Percentiles rank a stretch among this genome's conserved stretches.
These are phyloP conservation scores for Rheum nobile DNA, from an alignment of 148 eudicot genomes.

Conservation along the genomic window DNA sequence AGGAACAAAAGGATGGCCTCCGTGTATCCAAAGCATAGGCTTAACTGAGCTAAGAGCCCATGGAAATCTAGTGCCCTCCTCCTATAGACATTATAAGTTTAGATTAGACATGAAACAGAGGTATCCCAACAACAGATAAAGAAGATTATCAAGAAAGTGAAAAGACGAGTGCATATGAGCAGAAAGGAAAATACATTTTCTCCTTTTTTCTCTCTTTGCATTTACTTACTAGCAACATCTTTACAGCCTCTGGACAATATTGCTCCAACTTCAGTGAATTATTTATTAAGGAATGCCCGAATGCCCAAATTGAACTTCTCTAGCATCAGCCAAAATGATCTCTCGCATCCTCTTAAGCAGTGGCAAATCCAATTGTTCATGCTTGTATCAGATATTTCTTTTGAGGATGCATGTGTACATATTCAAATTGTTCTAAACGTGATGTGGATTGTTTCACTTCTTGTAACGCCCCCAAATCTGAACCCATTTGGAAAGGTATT, in stretches of 20 bases:
- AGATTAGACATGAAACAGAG: neutral
- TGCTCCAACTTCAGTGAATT: constrained; percentile 34
- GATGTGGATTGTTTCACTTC: no score
- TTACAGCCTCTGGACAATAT: constrained; percentile 45
- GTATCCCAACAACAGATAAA: neutral
- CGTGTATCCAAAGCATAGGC: constrained; percentile 80
- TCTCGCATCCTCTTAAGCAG: no score
- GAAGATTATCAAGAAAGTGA: neutral
- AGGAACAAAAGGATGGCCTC: constrained; percentile 82
- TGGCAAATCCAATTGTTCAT: no score
- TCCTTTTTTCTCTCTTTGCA: neutral
- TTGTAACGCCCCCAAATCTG: no score
- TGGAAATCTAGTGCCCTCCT: constrained; percentile 28
- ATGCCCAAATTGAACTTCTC: no score
- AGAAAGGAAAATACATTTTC: no score
- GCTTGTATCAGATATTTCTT: no score
- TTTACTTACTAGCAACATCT: constrained; percentile 40
- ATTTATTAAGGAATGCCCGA: constrained; percentile 65
- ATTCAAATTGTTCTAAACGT: no score
- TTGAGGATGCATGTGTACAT: no score
- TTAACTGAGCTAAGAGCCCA: constrained; percentile 50
- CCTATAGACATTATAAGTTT: constrained; percentile 14
- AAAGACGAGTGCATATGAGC: neutral
- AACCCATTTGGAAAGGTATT: no score
- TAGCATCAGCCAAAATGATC: no score